phyloP scores from a whole-genome alignment of 2,329 filamentous ascomycete genomes.

The Neofusicoccum ribis region DNA sequence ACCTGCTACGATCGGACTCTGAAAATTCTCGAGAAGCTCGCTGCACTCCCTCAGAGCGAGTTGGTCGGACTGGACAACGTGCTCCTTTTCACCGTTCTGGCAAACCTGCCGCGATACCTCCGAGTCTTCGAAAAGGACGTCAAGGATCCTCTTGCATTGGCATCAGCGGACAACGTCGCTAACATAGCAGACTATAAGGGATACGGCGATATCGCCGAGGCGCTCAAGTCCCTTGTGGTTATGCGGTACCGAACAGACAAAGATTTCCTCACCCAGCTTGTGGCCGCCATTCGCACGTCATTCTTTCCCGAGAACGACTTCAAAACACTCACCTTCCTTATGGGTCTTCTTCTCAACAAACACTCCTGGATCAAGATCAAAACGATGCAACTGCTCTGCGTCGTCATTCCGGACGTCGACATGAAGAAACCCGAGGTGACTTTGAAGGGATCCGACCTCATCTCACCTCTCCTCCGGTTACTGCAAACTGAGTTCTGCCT shows the following conservation, averaged over 20 bases:
- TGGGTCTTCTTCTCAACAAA: slow-evolving; percentile 87
- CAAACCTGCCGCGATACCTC: slow-evolving; percentile 87
- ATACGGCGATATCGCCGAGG: slow-evolving; percentile 65
- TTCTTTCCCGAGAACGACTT: slow-evolving; percentile 85
- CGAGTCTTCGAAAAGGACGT: slow-evolving; percentile 70
- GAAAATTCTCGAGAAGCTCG: slow-evolving; percentile 73
- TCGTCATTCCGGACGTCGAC: slow-evolving; percentile 84
- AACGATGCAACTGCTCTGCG: slow-evolving; percentile 85
- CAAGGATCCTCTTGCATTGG: slow-evolving; percentile 50
- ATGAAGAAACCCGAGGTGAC: slow-evolving; percentile 90
- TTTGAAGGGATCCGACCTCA: slow-evolving; percentile 88
- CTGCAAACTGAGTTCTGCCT: slow-evolving; percentile 93
- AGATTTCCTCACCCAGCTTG: slow-evolving; percentile 74
- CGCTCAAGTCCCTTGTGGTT: slow-evolving; percentile 69
- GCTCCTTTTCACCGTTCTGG: slow-evolving; percentile 81
- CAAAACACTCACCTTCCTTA: slow-evolving; percentile 81
- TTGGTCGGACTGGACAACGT: slow-evolving; percentile 81
- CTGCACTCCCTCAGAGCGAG: slow-evolving; percentile 73
- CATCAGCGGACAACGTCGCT: slow-evolving; percentile 69
- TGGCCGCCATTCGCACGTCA: slow-evolving; percentile 71
- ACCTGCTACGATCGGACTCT: slow-evolving; percentile 77
- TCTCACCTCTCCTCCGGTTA: slow-evolving; percentile 85
- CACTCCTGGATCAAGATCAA: slow-evolving; percentile 88
- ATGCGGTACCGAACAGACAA: slow-evolving; percentile 66
- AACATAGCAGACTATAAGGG: slow-evolving; percentile 73